These are phyloP conservation scores for Cubamyces sp. DNA, from an alignment of 768 basidiomycete species.

Conservation along the genomic window DNA sequence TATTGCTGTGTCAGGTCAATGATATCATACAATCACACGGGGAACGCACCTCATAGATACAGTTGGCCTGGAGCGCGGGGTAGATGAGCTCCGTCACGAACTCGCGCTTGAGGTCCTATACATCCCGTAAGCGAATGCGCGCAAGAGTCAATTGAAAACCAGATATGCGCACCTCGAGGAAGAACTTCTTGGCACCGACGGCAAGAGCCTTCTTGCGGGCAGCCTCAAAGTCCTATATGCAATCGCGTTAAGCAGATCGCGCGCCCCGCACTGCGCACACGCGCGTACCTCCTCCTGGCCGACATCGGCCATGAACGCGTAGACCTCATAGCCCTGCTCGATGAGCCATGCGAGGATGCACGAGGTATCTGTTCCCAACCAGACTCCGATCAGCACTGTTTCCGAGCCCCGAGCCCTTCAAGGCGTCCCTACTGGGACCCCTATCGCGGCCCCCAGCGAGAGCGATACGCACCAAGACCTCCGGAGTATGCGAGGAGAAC, in stretches of 20 bases:
- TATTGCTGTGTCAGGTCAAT: conserved; percentile 31
- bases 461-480: conserved; percentile 78
- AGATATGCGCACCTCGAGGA: conserved; percentile 64
- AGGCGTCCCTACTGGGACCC: too few species aligned
- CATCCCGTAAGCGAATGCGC: neutral
- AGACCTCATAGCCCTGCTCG: conserved; percentile 96
- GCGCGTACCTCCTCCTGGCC: conserved; percentile 81
- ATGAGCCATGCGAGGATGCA: conserved; percentile 99
- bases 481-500: conserved; percentile 98
- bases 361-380: conserved; percentile 75
- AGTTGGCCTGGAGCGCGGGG: conserved; percentile 97
- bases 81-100: conserved; percentile 97
- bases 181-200: conserved; percentile 96
- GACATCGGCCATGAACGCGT: conserved; percentile 96
- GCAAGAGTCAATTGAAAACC: neutral
- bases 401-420: too few species aligned
- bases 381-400: neutral
- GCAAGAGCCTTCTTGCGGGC: conserved; percentile 87
- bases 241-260: neutral
- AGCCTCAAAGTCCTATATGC: conserved; percentile 83
- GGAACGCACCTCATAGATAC: conserved; percentile 87
- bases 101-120: conserved; percentile 89
- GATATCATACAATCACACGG: neutral
- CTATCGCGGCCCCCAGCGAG: neutral
- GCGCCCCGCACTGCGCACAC: neutral